These are phyloP conservation scores for Talaromyces proteolyticus DNA, from an alignment of 495 filamentous ascomycete genomes.

Conservation along the genomic window DNA sequence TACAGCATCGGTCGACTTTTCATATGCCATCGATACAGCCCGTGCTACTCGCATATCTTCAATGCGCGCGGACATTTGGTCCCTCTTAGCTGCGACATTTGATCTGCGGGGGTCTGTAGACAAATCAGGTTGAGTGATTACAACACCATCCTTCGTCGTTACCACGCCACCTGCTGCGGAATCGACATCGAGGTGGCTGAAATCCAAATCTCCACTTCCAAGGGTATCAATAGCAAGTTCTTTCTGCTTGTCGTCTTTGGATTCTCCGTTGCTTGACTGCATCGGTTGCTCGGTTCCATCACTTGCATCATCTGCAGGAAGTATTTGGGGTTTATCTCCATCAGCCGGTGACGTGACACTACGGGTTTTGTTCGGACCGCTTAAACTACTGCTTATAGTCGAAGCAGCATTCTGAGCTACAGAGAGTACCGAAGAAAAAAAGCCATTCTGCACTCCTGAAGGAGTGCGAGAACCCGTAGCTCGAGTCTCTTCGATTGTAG, in stretches of 20 bases:
- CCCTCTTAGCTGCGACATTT: slow-evolving; percentile 32
- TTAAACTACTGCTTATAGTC: slow-evolving; percentile 75
- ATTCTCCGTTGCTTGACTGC: slow-evolving; percentile 9
- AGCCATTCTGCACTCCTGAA: slow-evolving; percentile 49
- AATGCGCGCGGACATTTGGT: slow-evolving; percentile 47
- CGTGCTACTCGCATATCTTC: slow-evolving; percentile 54
- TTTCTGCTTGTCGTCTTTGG: slow-evolving; percentile 46
- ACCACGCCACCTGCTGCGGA: slow-evolving; percentile 30
- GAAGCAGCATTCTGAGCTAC: slow-evolving; percentile 94
- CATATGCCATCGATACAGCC: slow-evolving; percentile 58
- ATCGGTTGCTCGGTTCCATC: slow-evolving; percentile 20
- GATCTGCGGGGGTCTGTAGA: slow-evolving; percentile 31
- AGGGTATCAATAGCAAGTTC: slow-evolving; percentile 82
- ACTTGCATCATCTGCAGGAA: slow-evolving; percentile 4
- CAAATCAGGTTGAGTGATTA: slow-evolving; percentile 32
- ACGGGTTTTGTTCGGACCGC: slow-evolving; percentile 41
- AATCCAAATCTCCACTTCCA: slow-evolving; percentile 79
- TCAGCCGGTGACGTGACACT: slow-evolving; percentile 19
- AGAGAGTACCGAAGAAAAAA: slow-evolving; percentile 90
- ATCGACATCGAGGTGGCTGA: slow-evolving; percentile 64
- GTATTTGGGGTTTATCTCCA: slow-evolving; percentile 18
- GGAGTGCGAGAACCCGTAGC: slow-evolving; percentile 34
- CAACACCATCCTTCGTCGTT: slow-evolving; percentile 30
- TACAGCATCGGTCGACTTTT: slow-evolving; percentile 32
- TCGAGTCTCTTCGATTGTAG: slow-evolving; percentile 59